phyloP scores from a whole-genome alignment of 352 stramenopile species.

The Phytophthora podocarpi region DNA sequence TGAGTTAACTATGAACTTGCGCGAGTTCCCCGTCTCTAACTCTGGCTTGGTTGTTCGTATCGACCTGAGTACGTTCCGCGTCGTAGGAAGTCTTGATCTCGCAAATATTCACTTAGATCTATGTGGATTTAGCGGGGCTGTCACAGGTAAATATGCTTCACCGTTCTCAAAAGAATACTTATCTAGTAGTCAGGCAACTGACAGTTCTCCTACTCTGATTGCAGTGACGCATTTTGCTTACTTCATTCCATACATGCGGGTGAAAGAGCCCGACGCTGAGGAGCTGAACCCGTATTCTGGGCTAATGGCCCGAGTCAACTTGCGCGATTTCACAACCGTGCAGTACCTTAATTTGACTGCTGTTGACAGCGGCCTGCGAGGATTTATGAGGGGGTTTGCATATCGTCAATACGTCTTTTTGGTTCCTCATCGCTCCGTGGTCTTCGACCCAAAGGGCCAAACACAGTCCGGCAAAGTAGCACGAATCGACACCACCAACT shows the following conservation, averaged over 20 bases:
- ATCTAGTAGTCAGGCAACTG: not conserved
- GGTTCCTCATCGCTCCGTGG: constrained; percentile 53
- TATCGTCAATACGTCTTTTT: constrained; percentile 80
- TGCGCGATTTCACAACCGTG: constrained; percentile 65
- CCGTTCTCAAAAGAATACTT: too few species aligned
- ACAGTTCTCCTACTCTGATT: not conserved
- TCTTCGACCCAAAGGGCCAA: constrained; percentile 23
- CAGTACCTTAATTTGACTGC: constrained; percentile 55
- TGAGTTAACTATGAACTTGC: constrained; percentile 64
- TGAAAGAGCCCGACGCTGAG: constrained; percentile 37
- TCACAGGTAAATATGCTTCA: constrained; percentile 38
- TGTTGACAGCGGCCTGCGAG: constrained; percentile 55
- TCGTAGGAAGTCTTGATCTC: constrained; percentile 59
- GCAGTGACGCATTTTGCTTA: constrained; percentile 73
- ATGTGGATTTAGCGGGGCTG: constrained; percentile 69
- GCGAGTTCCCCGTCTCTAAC: constrained; percentile 72
- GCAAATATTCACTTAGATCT: constrained; percentile 46
- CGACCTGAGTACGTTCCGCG: constrained; percentile 54
- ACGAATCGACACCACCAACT: constrained; percentile 74
- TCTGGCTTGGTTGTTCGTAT: constrained; percentile 68
- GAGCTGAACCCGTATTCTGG: constrained; percentile 62
- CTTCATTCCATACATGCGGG: constrained; percentile 73
- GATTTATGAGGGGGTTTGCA: constrained; percentile 73
- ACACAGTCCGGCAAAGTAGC: constrained; percentile 68
- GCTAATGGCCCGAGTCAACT: constrained; percentile 59